These are phyloP conservation scores for Penicillium angulare DNA, from an alignment of 495 filamentous ascomycete genomes.

Conservation along the genomic window DNA sequence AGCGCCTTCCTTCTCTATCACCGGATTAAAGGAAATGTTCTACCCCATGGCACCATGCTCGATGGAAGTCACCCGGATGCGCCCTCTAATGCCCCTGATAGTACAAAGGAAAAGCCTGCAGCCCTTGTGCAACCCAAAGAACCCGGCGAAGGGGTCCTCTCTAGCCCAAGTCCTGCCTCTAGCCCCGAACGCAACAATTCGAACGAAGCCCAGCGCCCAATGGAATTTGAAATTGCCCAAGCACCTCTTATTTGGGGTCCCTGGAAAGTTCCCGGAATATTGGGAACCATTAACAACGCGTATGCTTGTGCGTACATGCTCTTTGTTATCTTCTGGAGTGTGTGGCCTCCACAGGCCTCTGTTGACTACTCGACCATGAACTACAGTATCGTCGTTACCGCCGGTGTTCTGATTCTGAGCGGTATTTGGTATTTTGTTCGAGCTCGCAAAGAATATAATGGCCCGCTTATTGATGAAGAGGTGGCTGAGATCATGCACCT, in stretches of 20 bases:
- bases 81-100: conserved; percentile 5
- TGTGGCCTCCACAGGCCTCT: conserved; percentile 38
- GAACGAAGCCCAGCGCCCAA: conserved; percentile 4
- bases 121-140: conserved; percentile 13
- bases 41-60: conserved; percentile 28
- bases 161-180: conserved; percentile 3
- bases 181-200: conserved; percentile 18
- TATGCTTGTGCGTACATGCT: conserved; percentile 35
- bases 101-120: conserved; percentile 12
- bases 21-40: conserved; percentile 24
- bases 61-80: conserved; percentile 17
- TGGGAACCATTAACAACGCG: conserved; percentile 39
- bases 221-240: conserved; percentile 20
- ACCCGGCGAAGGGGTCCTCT: conserved; percentile 6
- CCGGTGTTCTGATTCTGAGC: conserved; percentile 27
- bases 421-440: conserved; percentile 34
- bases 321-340: conserved; percentile 43
- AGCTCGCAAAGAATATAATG: conserved; percentile 35
- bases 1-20: conserved; percentile 39
- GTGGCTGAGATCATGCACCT: conserved; percentile 27
- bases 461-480: conserved; percentile 41
- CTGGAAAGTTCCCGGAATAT: conserved; percentile 37
- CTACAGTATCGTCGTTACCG: conserved; percentile 41
- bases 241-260: conserved; percentile 37
- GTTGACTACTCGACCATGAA: conserved; percentile 45